phyloP scores from a whole-genome alignment of 257 asterid species.

The Pogostemon cablin region DNA sequence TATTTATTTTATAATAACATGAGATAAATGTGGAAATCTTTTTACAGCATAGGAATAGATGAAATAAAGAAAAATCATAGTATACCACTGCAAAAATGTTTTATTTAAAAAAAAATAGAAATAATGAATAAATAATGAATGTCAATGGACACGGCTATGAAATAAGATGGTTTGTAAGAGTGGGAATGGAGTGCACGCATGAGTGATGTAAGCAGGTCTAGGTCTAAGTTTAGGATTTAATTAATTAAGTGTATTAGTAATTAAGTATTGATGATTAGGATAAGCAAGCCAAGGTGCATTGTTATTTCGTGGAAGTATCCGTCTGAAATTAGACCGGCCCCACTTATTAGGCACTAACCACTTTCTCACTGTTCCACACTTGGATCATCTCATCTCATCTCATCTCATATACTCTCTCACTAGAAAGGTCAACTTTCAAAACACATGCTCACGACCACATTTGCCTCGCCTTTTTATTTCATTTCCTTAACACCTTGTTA shows the following conservation, averaged over 20 bases:
- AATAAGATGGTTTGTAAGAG: no score
- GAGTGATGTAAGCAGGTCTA: not conserved
- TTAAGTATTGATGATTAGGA: no score
- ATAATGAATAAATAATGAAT: no score
- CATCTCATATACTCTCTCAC: not conserved
- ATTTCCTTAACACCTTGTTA: not conserved
- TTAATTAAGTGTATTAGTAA: not conserved
- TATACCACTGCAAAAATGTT: no score
- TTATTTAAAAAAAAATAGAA: no score
- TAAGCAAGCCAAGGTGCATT: not conserved
- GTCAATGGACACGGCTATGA: no score
- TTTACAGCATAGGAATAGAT: no score
- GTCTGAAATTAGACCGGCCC: not conserved
- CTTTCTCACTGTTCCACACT: conserved; percentile 16
- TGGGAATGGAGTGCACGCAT: not conserved
- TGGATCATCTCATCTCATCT: not conserved
- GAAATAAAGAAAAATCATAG: no score
- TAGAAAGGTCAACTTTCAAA: conserved; percentile 42
- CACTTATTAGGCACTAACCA: not conserved
- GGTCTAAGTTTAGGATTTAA: not conserved
- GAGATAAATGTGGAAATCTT: no score
- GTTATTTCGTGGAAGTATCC: conserved; percentile 32
- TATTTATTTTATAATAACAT: no score
- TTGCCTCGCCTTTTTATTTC: not conserved
- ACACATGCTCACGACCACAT: not conserved